These are phyloP conservation scores for Comarum palustre DNA, from an alignment of 306 rosid species.

Conservation along the genomic window DNA sequence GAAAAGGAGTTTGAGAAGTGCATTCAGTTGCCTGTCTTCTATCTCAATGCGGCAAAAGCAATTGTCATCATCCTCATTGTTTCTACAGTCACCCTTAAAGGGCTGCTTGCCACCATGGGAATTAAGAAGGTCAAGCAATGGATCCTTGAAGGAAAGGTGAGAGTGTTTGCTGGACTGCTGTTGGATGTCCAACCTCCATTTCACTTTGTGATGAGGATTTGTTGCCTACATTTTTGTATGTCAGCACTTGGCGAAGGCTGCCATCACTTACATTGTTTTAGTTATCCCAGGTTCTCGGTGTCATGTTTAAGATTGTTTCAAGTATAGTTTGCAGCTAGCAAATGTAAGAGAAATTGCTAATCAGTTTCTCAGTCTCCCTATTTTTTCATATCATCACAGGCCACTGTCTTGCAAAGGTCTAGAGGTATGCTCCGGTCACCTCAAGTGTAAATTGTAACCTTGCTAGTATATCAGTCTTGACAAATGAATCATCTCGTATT, in stretches of 20 bases:
- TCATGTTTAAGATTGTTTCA: constrained; percentile 16
- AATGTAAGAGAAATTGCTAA: constrained; percentile 9
- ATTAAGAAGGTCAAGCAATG: constrained; percentile 62
- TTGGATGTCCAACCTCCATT: constrained; percentile 15
- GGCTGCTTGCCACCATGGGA: constrained; percentile 88
- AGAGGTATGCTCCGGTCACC: not conserved
- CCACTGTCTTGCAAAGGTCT: not conserved
- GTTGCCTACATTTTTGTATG: constrained; percentile 22
- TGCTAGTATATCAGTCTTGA: not conserved
- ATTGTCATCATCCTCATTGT: constrained; percentile 68
- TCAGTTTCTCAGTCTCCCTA: not conserved
- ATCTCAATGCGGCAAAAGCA: constrained; percentile 95
- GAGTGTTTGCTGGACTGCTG: constrained; percentile 13
- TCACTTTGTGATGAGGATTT: constrained; percentile 5
- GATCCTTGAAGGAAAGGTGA: constrained; percentile 79
- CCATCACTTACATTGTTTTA: constrained; percentile 14
- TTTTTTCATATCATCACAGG: not conserved
- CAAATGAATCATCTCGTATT: not conserved
- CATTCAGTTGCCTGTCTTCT: constrained; percentile 70
- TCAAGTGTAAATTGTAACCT: not conserved
- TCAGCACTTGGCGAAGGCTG: constrained; percentile 13
- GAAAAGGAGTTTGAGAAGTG: constrained; percentile 64
- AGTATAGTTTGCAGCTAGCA: constrained; percentile 4
- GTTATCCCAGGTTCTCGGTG: constrained; percentile 5
- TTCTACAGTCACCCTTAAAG: constrained; percentile 85